phyloP scores from a whole-genome alignment of 306 rosid genomes.

The Elaeagnus macrophylla region DNA sequence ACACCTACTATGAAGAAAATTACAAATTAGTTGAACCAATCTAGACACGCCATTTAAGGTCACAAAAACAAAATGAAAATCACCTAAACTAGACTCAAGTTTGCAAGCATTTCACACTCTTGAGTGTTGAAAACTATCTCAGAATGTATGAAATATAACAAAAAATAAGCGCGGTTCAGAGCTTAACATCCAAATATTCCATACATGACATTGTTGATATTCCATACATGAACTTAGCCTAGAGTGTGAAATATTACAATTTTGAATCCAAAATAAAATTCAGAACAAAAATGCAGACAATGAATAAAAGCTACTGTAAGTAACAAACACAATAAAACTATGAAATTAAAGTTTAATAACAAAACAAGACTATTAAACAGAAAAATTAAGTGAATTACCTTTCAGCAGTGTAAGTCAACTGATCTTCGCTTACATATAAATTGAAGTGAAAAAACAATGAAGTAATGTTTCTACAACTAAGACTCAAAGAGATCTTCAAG shows the following conservation, averaged over 20 bases:
- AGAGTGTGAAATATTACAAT: too few species aligned
- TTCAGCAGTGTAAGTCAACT: neutral
- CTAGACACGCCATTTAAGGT: neutral
- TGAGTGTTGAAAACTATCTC: too few species aligned
- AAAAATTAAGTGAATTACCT: conserved; percentile 5
- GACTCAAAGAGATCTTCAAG: conserved; percentile 13
- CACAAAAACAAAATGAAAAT: too few species aligned
- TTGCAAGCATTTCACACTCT: too few species aligned
- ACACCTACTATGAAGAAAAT: conserved; percentile 5
- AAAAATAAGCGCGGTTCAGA: too few species aligned
- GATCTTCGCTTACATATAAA: neutral
- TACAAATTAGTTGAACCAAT: neutral
- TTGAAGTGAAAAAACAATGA: conserved; percentile 15
- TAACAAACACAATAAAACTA: too few species aligned
- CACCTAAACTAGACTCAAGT: too few species aligned
- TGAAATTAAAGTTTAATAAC: neutral
- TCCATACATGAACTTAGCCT: too few species aligned
- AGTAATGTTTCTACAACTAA: conserved; percentile 13
- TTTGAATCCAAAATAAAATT: neutral
- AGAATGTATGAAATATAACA: too few species aligned
- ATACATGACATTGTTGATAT: too few species aligned
- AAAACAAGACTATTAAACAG: neutral
- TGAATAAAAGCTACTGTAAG: too few species aligned
- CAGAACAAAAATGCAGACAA: neutral
- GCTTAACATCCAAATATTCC: too few species aligned